Conservation (phyloP, 108 stramenopile genomes). For the Aurantiochytrium sp. region DNA sequence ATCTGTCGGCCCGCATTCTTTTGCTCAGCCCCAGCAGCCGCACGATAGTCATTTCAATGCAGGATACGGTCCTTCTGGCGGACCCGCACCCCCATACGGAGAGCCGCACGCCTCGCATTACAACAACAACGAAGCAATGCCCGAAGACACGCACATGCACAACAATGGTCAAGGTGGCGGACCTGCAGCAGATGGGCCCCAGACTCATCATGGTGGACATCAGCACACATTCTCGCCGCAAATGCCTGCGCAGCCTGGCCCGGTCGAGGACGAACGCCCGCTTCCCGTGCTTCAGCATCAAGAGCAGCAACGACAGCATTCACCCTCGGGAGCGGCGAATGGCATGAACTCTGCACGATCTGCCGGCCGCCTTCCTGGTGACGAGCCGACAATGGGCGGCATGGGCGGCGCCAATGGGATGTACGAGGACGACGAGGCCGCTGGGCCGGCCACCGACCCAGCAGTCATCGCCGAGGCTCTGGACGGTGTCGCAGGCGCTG, state of each 20-base stretch:
- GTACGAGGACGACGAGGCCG: background rate
- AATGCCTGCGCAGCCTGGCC: background rate
- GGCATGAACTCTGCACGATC: background rate
- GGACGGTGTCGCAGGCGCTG: slow-evolving; percentile 30
- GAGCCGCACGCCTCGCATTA: too few species aligned
- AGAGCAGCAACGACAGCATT: background rate
- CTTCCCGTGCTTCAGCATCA: background rate
- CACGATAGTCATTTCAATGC: too few species aligned
- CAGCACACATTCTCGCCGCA: background rate
- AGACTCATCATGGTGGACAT: background rate
- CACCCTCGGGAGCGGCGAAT: background rate
- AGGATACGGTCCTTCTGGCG: too few species aligned
- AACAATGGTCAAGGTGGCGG: too few species aligned
- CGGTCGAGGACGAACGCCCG: background rate
- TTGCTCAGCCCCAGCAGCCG: background rate
- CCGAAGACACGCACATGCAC: too few species aligned
- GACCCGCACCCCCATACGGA: too few species aligned
- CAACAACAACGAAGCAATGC: too few species aligned
- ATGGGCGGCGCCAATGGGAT: background rate
- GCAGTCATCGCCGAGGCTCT: background rate
- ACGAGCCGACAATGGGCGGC: too few species aligned
- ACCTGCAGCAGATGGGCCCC: too few species aligned
- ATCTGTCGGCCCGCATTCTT: too few species aligned
- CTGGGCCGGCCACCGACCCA: background rate
- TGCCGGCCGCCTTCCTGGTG: background rate